phyloP scores from a whole-genome alignment of 2,329 filamentous ascomycete genomes.

The Fusarium sp. region DNA sequence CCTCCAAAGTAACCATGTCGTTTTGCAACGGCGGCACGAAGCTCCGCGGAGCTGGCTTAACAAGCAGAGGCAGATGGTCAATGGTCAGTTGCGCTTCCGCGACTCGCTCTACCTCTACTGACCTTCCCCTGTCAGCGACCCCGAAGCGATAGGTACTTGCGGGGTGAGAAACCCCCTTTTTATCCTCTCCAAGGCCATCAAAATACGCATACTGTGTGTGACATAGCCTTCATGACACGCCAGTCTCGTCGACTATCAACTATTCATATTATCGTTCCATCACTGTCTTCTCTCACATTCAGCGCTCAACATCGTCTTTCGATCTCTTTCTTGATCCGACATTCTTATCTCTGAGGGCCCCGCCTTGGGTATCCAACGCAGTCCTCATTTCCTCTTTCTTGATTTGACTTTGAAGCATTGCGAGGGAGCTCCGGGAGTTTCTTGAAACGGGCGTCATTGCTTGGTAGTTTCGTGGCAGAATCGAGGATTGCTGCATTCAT shows the following conservation, averaged over 20 bases:
- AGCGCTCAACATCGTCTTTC: constrained; percentile 14
- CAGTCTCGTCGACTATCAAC: constrained; percentile 20
- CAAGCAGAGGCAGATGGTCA: constrained; percentile 80
- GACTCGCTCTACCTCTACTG: constrained; percentile 59
- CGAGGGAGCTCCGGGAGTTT: constrained; percentile 47
- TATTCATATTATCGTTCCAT: constrained; percentile 6
- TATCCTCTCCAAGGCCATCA: constrained; percentile 23
- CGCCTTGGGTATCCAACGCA: constrained; percentile 19
- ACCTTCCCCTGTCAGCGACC: constrained; percentile 57
- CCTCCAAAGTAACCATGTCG: constrained; percentile 84
- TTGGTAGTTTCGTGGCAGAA: constrained; percentile 35
- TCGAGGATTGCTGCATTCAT: constrained; percentile 18
- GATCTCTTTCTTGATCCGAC: constrained; percentile 15
- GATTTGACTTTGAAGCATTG: constrained; percentile 42
- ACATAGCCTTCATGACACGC: constrained; percentile 9
- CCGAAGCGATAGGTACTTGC: constrained; percentile 59
- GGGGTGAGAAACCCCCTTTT: constrained; percentile 47
- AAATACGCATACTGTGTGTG: constrained; percentile 19
- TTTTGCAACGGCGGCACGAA: constrained; percentile 79
- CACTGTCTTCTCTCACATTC: constrained; percentile 10
- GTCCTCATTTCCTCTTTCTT: constrained; percentile 13
- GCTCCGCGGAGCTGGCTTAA: constrained; percentile 85
- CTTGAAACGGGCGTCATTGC: constrained; percentile 36
- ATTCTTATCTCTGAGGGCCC: constrained; percentile 18
- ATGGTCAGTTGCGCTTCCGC: constrained; percentile 63